Conservation (phyloP, 192 early-diverging fungal genomes). For the Globomyces pollinis-pini region DNA sequence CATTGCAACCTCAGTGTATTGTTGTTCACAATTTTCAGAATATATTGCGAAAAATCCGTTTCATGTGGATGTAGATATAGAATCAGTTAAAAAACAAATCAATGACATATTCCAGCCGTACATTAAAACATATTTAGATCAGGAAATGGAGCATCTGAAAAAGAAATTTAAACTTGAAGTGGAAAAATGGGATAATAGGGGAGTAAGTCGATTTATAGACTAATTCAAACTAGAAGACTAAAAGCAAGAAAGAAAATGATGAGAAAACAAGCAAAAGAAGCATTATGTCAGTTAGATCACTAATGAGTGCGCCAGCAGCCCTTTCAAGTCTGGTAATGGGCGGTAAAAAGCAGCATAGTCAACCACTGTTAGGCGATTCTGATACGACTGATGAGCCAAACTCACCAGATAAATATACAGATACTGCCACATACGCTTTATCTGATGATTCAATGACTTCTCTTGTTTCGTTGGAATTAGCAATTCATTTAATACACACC, state of each 20-base stretch:
- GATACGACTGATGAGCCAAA: conserved; percentile 16
- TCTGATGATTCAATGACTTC: conserved; percentile 55
- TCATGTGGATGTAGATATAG: conserved; percentile 40
- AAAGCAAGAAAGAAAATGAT: conserved; percentile 11
- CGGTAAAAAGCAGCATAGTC: background rate
- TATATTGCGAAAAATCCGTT: conserved; percentile 24
- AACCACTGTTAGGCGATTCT: conserved; percentile 22
- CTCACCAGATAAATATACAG: conserved; percentile 18
- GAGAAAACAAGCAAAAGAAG: conserved; percentile 36
- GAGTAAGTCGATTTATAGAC: conserved; percentile 17
- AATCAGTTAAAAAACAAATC: conserved; percentile 43
- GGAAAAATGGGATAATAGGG: conserved; percentile 62
- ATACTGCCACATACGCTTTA: conserved; percentile 47
- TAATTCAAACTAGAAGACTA: background rate
- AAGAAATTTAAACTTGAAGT: conserved; percentile 50
- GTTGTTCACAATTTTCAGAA: conserved; percentile 54
- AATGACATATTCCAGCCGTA: conserved; percentile 56
- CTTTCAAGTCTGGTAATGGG: conserved; percentile 14
- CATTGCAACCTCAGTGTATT: conserved; percentile 50
- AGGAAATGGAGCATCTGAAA: conserved; percentile 57
- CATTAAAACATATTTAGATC: conserved; percentile 56
- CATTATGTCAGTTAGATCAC: conserved; percentile 43
- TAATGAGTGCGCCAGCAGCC: conserved; percentile 47
- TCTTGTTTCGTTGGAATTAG: conserved; percentile 70
- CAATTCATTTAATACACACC: conserved; percentile 76